Evolutionary conservation across 163 green algal genomes (phyloP), one percentile per base, ranked within the genome.

Genomic region (Trebouxia gelatinosa): DNA sequence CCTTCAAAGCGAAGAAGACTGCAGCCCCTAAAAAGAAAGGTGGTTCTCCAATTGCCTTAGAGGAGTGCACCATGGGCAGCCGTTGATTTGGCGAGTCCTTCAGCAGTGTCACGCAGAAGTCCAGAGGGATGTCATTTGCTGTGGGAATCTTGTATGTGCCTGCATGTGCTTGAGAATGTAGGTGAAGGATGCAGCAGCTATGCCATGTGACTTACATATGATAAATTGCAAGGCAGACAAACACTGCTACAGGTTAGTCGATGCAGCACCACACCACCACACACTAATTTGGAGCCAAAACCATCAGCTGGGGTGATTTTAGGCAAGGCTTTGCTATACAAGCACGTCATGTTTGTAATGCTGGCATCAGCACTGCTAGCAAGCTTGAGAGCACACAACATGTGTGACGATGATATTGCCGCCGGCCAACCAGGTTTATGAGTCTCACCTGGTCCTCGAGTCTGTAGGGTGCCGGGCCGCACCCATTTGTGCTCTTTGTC

Each of bases 61-160:
- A 89, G 32, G 81, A 89, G 72, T 92, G 81, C 62, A 87, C 87
- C 79, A 95, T 95, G 59, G 89, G 61, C 19, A 93, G 94, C 28
- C 90, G 83, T 26, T 85, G 77, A 83, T 97, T 98, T 74, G 89
- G 87, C 0, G 89, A 85, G 74, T 97, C 88, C 54, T 87, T 80
- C 75, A 99, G 90, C 81, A 99, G 91, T 19, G 78, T 89, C 23
- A 98, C 94, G 0, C 91, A 86, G 78, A 99, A 94, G 81, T 99
- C 93, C 4, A 97, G 43, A 0, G 95, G 96, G 62, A 98, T 96
- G 91, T 99, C 95, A 78, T 98, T 98, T 65, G 90, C 94, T 54
- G 89, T 94, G 43, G 95, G 95, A 64, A 99, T 97, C 86, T 99
- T 97, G 89, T 98, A 98, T 0, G 91, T 93, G 31, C 94, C 91